Conservation (phyloP, 306 rosid species). For the Lotus japonicus region DNA sequence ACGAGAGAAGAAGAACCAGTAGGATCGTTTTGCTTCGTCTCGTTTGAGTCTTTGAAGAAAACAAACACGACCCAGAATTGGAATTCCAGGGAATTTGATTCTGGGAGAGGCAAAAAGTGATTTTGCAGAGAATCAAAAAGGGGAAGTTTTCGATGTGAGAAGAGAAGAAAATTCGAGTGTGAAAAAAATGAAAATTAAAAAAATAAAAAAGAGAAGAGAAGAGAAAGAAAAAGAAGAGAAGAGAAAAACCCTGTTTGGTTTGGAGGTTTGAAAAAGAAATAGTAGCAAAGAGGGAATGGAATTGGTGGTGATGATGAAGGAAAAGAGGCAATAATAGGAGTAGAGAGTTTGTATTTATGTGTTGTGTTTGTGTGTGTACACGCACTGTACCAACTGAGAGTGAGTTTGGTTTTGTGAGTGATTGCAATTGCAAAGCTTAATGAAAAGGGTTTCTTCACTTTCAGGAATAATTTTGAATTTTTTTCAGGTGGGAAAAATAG, state of each 20-base stretch:
- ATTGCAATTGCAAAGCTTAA: not conserved
- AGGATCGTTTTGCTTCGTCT: not conserved
- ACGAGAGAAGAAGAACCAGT: not conserved
- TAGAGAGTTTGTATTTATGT: slow-evolving; percentile 21
- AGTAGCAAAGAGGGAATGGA: slow-evolving; percentile 18
- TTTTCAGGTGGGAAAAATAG: slow-evolving; percentile 14
- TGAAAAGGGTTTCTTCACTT: not conserved
- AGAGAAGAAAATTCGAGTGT: slow-evolving; percentile 15
- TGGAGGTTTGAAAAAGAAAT: slow-evolving; percentile 22
- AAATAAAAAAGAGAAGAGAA: not conserved
- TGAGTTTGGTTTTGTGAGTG: not conserved
- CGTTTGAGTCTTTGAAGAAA: not conserved
- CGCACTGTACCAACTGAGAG: slow-evolving; percentile 28
- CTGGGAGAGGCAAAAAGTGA: not conserved
- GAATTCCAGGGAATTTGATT: slow-evolving; percentile 12
- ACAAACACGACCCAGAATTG: not conserved
- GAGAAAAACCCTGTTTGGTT: slow-evolving; percentile 19
- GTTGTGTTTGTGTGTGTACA: slow-evolving; percentile 13
- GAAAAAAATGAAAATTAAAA: not conserved
- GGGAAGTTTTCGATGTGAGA: not conserved
- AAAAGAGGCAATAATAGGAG: not conserved
- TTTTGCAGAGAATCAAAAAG: slow-evolving; percentile 1
- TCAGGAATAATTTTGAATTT: slow-evolving; percentile 14
- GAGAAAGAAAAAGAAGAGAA: not conserved
- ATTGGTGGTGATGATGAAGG: slow-evolving; percentile 10